phyloP scores from a whole-genome alignment of 768 basidiomycete species.

The Galerina sulciceps region DNA sequence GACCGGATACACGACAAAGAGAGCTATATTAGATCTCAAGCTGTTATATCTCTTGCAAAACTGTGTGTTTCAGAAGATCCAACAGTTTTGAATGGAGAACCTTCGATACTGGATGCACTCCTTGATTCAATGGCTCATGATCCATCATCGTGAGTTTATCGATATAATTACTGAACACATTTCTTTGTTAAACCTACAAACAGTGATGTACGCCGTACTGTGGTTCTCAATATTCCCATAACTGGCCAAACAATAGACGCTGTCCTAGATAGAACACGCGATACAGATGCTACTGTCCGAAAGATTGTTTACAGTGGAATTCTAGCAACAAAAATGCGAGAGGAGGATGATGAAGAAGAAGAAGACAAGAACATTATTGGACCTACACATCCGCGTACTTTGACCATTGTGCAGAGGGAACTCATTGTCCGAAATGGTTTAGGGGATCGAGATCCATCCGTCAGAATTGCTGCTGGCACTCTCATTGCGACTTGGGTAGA shows the following conservation, averaged over 20 bases:
- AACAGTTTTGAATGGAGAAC: conserved; percentile 53
- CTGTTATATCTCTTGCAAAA: conserved; percentile 78
- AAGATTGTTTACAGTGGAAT: conserved; percentile 67
- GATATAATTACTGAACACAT: background rate
- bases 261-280: conserved; percentile 78
- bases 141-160: conserved; percentile 65
- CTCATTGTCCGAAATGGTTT: conserved; percentile 81
- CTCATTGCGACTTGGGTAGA: conserved; percentile 83
- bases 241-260: conserved; percentile 57
- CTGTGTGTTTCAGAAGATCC: conserved; percentile 73
- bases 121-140: conserved; percentile 73
- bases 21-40: conserved; percentile 73
- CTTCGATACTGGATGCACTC: conserved; percentile 63
- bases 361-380: conserved; percentile 41
- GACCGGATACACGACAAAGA: conserved; percentile 85
- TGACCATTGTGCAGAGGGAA: conserved; percentile 78
- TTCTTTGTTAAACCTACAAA: background rate
- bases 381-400: conserved; percentile 62
- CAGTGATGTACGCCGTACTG: conserved; percentile 88
- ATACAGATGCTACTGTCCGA: conserved; percentile 76
- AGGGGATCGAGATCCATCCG: conserved; percentile 79
- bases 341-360: conserved; percentile 7
- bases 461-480: conserved; percentile 71
- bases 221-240: conserved; percentile 72
- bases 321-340: background rate